A percentile compares a stretch with the other conserved stretches of the same genome.
These are phyloP conservation scores for Saccharomycopsis phalli DNA, from an alignment of 1,139 yeast species.

Conservation along the genomic window DNA sequence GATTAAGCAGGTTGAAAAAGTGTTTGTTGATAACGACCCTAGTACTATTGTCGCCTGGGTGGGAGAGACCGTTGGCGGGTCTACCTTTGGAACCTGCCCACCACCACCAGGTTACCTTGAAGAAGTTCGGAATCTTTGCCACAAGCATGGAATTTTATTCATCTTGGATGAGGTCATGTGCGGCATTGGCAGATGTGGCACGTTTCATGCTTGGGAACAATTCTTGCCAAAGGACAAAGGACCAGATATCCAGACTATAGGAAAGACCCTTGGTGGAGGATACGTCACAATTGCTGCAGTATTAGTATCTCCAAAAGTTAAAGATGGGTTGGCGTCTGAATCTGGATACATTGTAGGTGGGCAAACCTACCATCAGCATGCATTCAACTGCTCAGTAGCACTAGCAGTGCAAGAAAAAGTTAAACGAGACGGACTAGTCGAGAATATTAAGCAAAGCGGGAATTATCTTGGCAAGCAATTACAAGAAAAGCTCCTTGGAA, in stretches of 20 bases:
- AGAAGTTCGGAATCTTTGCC: conserved; percentile 31
- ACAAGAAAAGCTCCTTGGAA: conserved; percentile 22
- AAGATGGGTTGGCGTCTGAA: conserved; percentile 34
- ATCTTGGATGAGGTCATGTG: conserved; percentile 48
- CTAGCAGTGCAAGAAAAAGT: conserved; percentile 25
- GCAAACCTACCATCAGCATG: conserved; percentile 46
- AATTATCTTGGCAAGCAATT: conserved; percentile 35
- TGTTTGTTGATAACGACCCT: conserved; percentile 31
- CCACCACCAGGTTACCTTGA: conserved; percentile 37
- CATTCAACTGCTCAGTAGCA: conserved; percentile 44
- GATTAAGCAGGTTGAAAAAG: conserved; percentile 29
- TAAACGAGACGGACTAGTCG: conserved; percentile 22
- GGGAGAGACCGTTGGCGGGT: conserved; percentile 35
- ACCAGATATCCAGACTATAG: conserved; percentile 46
- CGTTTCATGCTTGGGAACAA: conserved; percentile 34
- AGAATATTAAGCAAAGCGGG: conserved; percentile 24
- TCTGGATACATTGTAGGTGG: conserved; percentile 36
- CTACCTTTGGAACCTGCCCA: conserved; percentile 32
- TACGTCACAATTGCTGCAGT: conserved; percentile 48
- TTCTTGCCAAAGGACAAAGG: conserved; percentile 28
- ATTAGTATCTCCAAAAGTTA: conserved; percentile 38
- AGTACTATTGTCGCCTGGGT: conserved; percentile 33
- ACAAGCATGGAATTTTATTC: conserved; percentile 39
- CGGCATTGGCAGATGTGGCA: conserved; percentile 40
- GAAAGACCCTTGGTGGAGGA: conserved; percentile 50